Base-by-base conservation (phyloP, 352 stramenopile genomes). In the Paralagenidium karlingii region DNA sequence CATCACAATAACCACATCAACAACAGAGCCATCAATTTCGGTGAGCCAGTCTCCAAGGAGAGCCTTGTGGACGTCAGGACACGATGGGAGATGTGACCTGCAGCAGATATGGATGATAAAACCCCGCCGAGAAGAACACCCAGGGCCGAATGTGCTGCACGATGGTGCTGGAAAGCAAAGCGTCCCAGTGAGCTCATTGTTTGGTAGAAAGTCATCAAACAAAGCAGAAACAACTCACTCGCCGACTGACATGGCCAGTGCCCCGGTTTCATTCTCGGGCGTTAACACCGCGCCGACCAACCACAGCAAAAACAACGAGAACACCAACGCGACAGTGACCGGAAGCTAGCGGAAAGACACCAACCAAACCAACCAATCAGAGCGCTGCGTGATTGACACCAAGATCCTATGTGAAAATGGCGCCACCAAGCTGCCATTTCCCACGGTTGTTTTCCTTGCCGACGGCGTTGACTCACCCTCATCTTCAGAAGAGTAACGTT, bases 131-230 rank as follows among this genome's bases (percentile, higher is more conserved):
- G 36, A 90, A 39, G 49, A 86, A 89, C 25, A 88, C 68, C 79
- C 79, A 92, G 16, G 79, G 79, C 3, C 79, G 75, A 21, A 92
- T 92, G 40, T 92, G 79, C 36, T 63, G 56, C 28, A 92, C 47
- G 38, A 92, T 92, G 38, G 75, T 76, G 49, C 79, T 92, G 28
- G 6, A 31, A 20, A n/a, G n/a, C n/a, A n/a, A n/a, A n/a, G n/a
- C n/a, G n/a, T n/a, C n/a, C n/a, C n/a, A n/a, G n/a, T n/a, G n/a
- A n/a, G n/a, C n/a, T n/a, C n/a, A n/a, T n/a, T n/a, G n/a, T n/a
- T n/a, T n/a, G n/a, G n/a, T n/a, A n/a, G n/a, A n/a, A n/a, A n/a
- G n/a, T n/a, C n/a, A n/a, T n/a, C n/a, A n/a, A n/a, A n/a, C n/a
- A n/a, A n/a, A n/a, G n/a, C n/a, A n/a, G n/a, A n/a, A n/a, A n/a